Evolutionary conservation across 139 green algal species (phyloP).

Genomic region (Cymbomonas tetramitiformis): DNA sequence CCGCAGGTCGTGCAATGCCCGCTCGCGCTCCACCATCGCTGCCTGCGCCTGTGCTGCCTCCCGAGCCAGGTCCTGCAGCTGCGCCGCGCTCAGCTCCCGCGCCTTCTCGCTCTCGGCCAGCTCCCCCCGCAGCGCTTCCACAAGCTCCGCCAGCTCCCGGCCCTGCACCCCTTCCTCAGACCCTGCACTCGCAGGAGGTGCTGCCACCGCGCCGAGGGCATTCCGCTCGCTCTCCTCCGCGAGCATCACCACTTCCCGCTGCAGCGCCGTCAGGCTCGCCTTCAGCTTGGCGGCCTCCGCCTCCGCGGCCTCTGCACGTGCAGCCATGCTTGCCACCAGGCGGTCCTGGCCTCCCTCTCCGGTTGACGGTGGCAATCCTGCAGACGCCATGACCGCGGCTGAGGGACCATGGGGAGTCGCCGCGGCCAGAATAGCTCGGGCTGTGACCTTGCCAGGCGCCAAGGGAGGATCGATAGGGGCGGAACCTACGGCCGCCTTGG

Average conservation of each 20-base stretch:
- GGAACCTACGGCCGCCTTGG: no score
- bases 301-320: neutral
- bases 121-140: slow-evolving; percentile 15
- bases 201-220: no score
- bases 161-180: no score
- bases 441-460: neutral
- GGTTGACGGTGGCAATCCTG: no score
- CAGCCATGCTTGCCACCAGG: neutral
- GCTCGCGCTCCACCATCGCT: slow-evolving; percentile 11
- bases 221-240: slow-evolving; percentile 24
- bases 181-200: no score
- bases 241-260: slow-evolving; percentile 15
- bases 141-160: slow-evolving; percentile 23
- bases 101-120: slow-evolving; percentile 25
- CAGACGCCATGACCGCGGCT: no score
- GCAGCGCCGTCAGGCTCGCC: neutral
- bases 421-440: neutral
- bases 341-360: no score
- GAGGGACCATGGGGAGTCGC: no score
- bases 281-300: neutral
- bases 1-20: slow-evolving; percentile 4
- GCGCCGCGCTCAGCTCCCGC: slow-evolving; percentile 10
- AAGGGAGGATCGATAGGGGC: neutral
- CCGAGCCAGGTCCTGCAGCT: slow-evolving; percentile 22
- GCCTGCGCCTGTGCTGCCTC: slow-evolving; percentile 25